Base-by-base conservation (phyloP, 2,329 filamentous ascomycete species). In the Penicillium sp. region DNA sequence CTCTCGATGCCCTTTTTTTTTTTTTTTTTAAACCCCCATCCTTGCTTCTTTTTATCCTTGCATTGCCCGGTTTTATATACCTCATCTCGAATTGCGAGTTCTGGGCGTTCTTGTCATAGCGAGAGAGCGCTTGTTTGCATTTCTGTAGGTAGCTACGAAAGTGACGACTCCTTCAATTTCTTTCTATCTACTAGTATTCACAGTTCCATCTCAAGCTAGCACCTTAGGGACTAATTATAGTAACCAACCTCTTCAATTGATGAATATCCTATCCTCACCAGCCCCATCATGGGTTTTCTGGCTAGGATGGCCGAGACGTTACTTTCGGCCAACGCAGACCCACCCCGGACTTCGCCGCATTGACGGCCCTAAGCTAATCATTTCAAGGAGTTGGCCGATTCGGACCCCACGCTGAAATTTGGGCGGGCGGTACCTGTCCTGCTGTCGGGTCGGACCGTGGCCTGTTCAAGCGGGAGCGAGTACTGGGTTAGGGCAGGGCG, bases 21-120 rank as follows among this genome's bases (percentile, higher is more conserved):
- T 27, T n/a, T 30, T 20, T 34, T 39, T 34, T 36, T 48, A n/a
- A n/a, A n/a, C n/a, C n/a, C n/a, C n/a, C n/a, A n/a, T n/a, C n/a
- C 26, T 42, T 34, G 3, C 8, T 24, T 21, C 32, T 12, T 5
- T 30, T 18, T 49, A 34, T 52, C n/a, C 21, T 39, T 39, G 48
- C 46, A 54, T 54, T 56, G 33, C 33, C 45, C 45, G 46, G 27
- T 51, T 46, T 41, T 43, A 52, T 59, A 61, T 58, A 59, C 56
- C 54, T 46, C 48, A 32, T 54, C 41, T 54, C 49, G 44, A 57
- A 49, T 44, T 57, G 41, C 41, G 55, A 48, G 46, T 51, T 44
- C 24, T 13, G 23, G 33, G 46, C 21, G 32, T 53, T 39, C 21
- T 37, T 51, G 17, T 41, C 40, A 42, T 51, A 51, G 47, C 47